phyloP scores from a whole-genome alignment of 1,284 basidiomycete genomes.

The Moesziomyces sp. region DNA sequence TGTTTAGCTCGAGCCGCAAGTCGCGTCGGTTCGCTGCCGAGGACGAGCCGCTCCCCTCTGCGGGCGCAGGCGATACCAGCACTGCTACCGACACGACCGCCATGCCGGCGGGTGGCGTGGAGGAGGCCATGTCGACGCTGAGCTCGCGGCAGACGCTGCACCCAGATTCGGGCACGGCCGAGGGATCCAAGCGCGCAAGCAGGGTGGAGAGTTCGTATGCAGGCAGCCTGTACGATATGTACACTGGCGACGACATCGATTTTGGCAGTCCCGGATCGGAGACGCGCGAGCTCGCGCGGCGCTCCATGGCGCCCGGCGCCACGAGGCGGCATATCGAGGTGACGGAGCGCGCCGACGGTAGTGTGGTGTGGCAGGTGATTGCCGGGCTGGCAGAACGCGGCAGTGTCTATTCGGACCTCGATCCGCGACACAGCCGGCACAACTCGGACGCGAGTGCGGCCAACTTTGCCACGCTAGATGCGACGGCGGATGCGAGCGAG shows the following conservation, averaged over 20 bases:
- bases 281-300: not conserved
- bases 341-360: slow-evolving; percentile 60
- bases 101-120: not conserved
- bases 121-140: slow-evolving; percentile 12
- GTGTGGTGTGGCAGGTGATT: slow-evolving; percentile 63
- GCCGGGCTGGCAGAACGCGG: slow-evolving; percentile 54
- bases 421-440: slow-evolving; percentile 21
- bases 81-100: slow-evolving; percentile 1
- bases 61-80: not conserved
- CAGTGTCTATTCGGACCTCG: slow-evolving; percentile 52
- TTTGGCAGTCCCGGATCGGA: slow-evolving; percentile 21
- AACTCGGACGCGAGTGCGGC: slow-evolving; percentile 9
- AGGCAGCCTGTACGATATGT: slow-evolving; percentile 60
- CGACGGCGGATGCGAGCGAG: not conserved
- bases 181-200: slow-evolving; percentile 14
- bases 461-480: slow-evolving; percentile 1
- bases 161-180: slow-evolving; percentile 6
- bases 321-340: slow-evolving; percentile 57
- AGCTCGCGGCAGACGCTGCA: slow-evolving; percentile 20
- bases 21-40: slow-evolving; percentile 34
- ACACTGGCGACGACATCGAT: slow-evolving; percentile 30
- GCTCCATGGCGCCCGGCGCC: slow-evolving; percentile 6
- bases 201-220: slow-evolving; percentile 46
- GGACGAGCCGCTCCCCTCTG: slow-evolving; percentile 33
- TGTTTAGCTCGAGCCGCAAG: slow-evolving; percentile 40